Conservation (phyloP, 2,329 filamentous ascomycete genomes). For the Aspergillus luchuensis region DNA sequence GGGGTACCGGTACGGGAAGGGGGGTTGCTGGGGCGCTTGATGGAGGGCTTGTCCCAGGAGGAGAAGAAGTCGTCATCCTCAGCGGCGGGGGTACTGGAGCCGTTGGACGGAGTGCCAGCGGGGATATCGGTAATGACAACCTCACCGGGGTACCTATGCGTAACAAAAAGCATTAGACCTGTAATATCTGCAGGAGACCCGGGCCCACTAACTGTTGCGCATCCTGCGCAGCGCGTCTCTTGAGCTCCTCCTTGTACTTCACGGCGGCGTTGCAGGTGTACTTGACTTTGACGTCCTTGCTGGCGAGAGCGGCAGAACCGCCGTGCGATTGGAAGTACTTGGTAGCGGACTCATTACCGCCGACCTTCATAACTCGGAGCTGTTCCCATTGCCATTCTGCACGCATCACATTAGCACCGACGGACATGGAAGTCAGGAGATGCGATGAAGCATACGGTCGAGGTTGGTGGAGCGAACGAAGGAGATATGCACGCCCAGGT, state of each 20-base stretch:
- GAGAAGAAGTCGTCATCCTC: constrained; percentile 94
- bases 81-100: constrained; percentile 73
- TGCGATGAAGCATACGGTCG: constrained; percentile 71
- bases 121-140: constrained; percentile 78
- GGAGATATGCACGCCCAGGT: constrained; percentile 97
- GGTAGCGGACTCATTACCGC: constrained; percentile 95
- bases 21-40: constrained; percentile 94
- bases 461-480: constrained; percentile 98
- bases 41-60: constrained; percentile 96
- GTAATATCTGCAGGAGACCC: no score
- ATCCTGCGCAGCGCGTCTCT: constrained; percentile 79
- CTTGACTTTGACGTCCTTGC: constrained; percentile 96
- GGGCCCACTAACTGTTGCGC: constrained; percentile 70
- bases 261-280: constrained; percentile 90
- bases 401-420: constrained; percentile 24
- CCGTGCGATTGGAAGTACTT: constrained; percentile 98
- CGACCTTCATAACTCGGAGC: constrained; percentile 94
- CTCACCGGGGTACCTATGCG: constrained; percentile 73
- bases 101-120: constrained; percentile 62
- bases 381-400: constrained; percentile 99
- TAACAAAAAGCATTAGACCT: constrained; percentile 15
- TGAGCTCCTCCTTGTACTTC: constrained; percentile 98
- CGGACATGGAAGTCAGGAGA: neutral
- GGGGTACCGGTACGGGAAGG: constrained; percentile 88
- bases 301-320: constrained; percentile 87